Evolutionary conservation across 192 early-diverging fungal species (phyloP).

Genomic region (Linderina pennispora): DNA sequence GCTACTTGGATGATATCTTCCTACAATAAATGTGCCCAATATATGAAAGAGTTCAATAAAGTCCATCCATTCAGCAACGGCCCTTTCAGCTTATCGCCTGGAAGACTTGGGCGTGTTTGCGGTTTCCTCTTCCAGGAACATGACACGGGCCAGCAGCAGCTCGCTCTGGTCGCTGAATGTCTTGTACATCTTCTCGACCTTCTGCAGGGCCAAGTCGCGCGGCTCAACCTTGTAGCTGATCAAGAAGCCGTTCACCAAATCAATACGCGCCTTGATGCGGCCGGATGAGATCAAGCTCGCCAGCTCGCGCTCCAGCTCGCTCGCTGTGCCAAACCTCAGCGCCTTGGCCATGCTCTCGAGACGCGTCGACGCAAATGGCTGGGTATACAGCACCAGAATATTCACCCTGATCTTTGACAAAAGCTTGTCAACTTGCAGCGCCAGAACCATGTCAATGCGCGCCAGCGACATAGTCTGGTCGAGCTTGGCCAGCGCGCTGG

Average conservation of each 20-base stretch:
- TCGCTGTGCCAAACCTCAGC: conserved; percentile 18
- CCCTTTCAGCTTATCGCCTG: too few species aligned
- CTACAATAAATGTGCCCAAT: too few species aligned
- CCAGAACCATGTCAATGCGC: conserved; percentile 22
- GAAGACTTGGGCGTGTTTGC: too few species aligned
- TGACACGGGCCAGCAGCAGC: conserved; percentile 28
- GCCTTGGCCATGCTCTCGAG: conserved; percentile 28
- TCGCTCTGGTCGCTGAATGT: conserved; percentile 19
- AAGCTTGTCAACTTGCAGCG: conserved; percentile 12
- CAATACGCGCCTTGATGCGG: conserved; percentile 31
- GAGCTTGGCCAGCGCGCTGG: conserved; percentile 16
- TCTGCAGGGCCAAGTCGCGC: conserved; percentile 19
- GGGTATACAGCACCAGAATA: conserved; percentile 27
- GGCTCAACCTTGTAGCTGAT: conserved; percentile 24
- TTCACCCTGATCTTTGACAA: conserved; percentile 18
- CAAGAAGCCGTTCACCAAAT: conserved; percentile 23
- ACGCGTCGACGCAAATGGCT: conserved; percentile 30
- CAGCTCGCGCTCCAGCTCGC: conserved; percentile 16
- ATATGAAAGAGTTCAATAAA: too few species aligned
- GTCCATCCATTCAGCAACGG: too few species aligned
- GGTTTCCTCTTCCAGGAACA: conserved; percentile 35
- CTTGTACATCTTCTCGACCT: conserved; percentile 22
- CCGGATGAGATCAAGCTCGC: conserved; percentile 22
- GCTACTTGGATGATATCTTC: too few species aligned
- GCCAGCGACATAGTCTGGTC: conserved; percentile 22